phyloP scores from a whole-genome alignment of 805 yeast genomes.

The Dipodascopsis uninucleata region DNA sequence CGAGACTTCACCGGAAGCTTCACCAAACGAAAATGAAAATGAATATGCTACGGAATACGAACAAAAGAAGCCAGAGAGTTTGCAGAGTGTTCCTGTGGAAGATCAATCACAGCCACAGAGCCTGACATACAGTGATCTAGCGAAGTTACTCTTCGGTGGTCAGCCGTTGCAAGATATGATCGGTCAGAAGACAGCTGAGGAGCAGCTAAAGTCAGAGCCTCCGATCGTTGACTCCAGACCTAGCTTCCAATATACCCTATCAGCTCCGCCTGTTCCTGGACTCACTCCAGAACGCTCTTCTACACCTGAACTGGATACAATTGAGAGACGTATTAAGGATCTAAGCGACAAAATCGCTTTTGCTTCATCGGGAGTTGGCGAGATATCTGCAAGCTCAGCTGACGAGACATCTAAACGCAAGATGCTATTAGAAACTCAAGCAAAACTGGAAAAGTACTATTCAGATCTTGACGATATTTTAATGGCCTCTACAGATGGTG shows the following conservation, averaged over 20 bases:
- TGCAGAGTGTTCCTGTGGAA: constrained; percentile 2
- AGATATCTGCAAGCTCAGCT: background rate
- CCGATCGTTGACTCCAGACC: constrained; percentile 16
- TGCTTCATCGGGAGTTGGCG: constrained; percentile 11
- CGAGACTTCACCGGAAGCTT: constrained; percentile 2
- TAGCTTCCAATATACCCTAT: constrained; percentile 21
- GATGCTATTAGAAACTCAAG: constrained; percentile 19
- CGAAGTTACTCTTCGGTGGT: too few species aligned
- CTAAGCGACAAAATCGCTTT: constrained; percentile 3
- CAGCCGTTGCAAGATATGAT: too few species aligned
- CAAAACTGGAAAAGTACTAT: constrained; percentile 28
- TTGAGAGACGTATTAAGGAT: background rate
- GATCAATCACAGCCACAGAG: background rate
- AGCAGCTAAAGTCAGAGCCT: background rate
- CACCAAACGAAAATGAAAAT: background rate
- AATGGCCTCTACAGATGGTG: constrained; percentile 13
- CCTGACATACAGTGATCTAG: too few species aligned
- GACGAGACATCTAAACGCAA: constrained; percentile 3
- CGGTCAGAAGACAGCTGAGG: background rate
- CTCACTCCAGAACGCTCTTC: constrained; percentile 4
- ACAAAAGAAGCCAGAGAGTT: constrained; percentile 1
- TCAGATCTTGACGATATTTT: constrained; percentile 30
- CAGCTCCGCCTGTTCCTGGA: constrained; percentile 2
- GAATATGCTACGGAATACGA: background rate
- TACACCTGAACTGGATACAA: constrained; percentile 5